A percentile compares a stretch with the other conserved stretches of the same genome.
Conservation (phyloP, 1,139 yeast genomes). For the Blastobotrys indianensis region DNA sequence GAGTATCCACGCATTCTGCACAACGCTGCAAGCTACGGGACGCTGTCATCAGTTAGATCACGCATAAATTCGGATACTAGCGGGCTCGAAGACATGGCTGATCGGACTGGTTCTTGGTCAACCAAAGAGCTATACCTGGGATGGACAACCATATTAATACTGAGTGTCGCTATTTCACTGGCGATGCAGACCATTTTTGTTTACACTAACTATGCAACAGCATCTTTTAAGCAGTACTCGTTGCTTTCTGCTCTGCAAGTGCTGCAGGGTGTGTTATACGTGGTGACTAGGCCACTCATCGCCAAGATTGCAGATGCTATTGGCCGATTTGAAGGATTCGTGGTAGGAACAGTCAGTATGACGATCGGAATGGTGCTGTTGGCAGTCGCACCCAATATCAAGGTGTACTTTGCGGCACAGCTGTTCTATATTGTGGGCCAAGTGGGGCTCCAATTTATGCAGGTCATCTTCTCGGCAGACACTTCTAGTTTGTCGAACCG, state of each 20-base stretch:
- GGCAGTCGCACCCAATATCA: constrained; percentile 32
- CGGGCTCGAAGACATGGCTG: constrained; percentile 13
- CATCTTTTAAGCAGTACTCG: constrained; percentile 37
- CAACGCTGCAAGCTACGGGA: too few relatives aligned
- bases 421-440: constrained; percentile 36
- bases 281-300: constrained; percentile 38
- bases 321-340: constrained; percentile 40
- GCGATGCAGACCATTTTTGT: constrained; percentile 37
- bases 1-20: too few relatives aligned
- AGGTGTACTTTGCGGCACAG: constrained; percentile 33
- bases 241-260: constrained; percentile 39
- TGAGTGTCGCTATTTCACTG: constrained; percentile 38
- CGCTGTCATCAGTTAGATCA: too few relatives aligned
- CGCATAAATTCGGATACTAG: constrained; percentile 4
- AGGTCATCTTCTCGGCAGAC: constrained; percentile 38
- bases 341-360: constrained; percentile 29
- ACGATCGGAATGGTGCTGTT: constrained; percentile 33
- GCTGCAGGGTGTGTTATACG: constrained; percentile 37
- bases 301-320: constrained; percentile 39
- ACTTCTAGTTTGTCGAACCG: constrained; percentile 37
- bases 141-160: constrained; percentile 33
- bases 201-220: constrained; percentile 39
- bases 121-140: constrained; percentile 22
- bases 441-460: constrained; percentile 36
- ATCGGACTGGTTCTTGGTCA: constrained; percentile 19